phyloP scores from a whole-genome alignment of 1,139 yeast genomes.

The Sugiyamaella novakii region DNA sequence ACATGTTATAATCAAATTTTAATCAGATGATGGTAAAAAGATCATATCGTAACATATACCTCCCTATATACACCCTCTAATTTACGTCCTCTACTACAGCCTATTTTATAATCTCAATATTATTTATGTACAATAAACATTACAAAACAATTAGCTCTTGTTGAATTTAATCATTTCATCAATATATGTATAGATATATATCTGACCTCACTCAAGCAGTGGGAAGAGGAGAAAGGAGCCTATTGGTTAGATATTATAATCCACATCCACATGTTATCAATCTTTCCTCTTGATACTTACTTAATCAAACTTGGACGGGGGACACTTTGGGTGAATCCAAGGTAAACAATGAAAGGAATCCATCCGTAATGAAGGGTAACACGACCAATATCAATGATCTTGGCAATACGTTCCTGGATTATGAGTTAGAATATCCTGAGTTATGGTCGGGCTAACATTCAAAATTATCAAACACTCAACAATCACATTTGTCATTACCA shows the following conservation, averaged over 20 bases:
- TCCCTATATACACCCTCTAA: no score
- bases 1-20: no score
- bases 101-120: no score
- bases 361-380: slow-evolving; percentile 93
- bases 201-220: slow-evolving; percentile 54
- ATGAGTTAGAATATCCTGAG: neutral
- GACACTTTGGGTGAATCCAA: slow-evolving; percentile 87
- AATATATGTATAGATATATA: neutral
- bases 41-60: no score
- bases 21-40: no score
- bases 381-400: slow-evolving; percentile 79
- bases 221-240: slow-evolving; percentile 69
- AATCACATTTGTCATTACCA: neutral
- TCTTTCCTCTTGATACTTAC: no score
- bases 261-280: no score
- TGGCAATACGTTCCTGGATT: slow-evolving; percentile 73
- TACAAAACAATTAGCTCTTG: neutral
- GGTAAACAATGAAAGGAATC: slow-evolving; percentile 90
- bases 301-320: slow-evolving; percentile 82
- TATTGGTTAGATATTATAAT: slow-evolving; percentile 30
- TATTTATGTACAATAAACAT: slow-evolving; percentile 13
- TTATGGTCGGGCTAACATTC: neutral
- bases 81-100: no score
- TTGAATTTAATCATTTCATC: neutral
- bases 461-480: neutral